Percentiles rank a stretch among this genome's conserved stretches.
Conservation (phyloP, 768 basidiomycete genomes). For the Pleurotus giganteus region DNA sequence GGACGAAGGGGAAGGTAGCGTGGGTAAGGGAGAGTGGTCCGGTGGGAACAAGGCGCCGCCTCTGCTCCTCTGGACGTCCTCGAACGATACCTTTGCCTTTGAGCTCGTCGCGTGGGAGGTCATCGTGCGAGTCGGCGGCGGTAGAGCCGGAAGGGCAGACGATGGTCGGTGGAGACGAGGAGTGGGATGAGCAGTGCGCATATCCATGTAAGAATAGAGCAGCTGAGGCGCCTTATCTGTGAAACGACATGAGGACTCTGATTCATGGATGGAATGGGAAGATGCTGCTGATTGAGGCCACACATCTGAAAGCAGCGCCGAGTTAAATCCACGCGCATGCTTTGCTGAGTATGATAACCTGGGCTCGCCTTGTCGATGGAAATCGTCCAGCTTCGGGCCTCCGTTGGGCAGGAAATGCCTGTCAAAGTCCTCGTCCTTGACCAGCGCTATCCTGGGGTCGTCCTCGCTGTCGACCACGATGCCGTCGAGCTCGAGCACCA, state of each 20-base stretch:
- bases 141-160: slow-evolving; percentile 22
- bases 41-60: slow-evolving; percentile 54
- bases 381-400: slow-evolving; percentile 37
- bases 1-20: slow-evolving; percentile 14
- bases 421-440: slow-evolving; percentile 53
- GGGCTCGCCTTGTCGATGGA: slow-evolving; percentile 37
- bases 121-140: slow-evolving; percentile 21
- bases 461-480: slow-evolving; percentile 56
- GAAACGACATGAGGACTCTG: not conserved
- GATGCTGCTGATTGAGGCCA: not conserved
- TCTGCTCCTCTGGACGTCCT: slow-evolving; percentile 57
- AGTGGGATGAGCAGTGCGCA: not conserved
- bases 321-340: not conserved
- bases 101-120: slow-evolving; percentile 16
- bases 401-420: slow-evolving; percentile 44
- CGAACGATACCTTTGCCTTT: slow-evolving; percentile 44
- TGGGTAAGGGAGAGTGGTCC: slow-evolving; percentile 22
- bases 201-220: not conserved
- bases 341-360: too few relatives aligned
- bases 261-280: not conserved
- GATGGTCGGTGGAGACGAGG: not conserved
- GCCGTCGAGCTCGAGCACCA: slow-evolving; percentile 62
- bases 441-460: slow-evolving; percentile 62
- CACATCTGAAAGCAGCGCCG: not conserved
- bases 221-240: not conserved